These are phyloP conservation scores for Malus orientalis DNA, from an alignment of 306 rosid species.

Conservation along the genomic window DNA sequence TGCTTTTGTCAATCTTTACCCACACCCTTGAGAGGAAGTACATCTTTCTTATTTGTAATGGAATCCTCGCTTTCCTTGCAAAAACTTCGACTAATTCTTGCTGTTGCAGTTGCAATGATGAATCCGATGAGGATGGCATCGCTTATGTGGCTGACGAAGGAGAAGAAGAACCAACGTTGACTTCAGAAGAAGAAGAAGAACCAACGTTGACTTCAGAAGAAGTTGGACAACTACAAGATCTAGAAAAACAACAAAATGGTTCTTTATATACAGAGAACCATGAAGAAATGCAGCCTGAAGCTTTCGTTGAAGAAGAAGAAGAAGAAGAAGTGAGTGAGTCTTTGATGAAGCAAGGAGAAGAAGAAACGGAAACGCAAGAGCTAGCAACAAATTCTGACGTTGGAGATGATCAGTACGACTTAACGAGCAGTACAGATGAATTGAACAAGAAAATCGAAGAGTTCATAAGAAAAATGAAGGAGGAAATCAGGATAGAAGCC, in stretches of 20 bases:
- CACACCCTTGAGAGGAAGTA: constrained; percentile 55
- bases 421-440: constrained; percentile 35
- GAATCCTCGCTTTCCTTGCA: constrained; percentile 53
- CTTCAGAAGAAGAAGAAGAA: no score
- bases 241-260: constrained; percentile 5
- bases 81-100: constrained; percentile 21
- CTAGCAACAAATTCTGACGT: not conserved
- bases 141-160: constrained; percentile 1
- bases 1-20: constrained; percentile 37
- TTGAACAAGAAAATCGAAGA: constrained; percentile 67
- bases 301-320: not conserved
- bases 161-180: not conserved
- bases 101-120: not conserved
- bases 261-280: not conserved
- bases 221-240: not conserved
- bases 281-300: not conserved
- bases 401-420: constrained; percentile 23
- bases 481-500: constrained; percentile 30
- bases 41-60: constrained; percentile 65
- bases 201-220: not conserved
- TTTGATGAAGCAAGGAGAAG: not conserved
- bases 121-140: not conserved
- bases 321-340: not conserved
- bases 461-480: constrained; percentile 45
- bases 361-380: not conserved